Evolutionary conservation across 352 stramenopile species (phyloP).

Genomic region (Phytophthora quininea): DNA sequence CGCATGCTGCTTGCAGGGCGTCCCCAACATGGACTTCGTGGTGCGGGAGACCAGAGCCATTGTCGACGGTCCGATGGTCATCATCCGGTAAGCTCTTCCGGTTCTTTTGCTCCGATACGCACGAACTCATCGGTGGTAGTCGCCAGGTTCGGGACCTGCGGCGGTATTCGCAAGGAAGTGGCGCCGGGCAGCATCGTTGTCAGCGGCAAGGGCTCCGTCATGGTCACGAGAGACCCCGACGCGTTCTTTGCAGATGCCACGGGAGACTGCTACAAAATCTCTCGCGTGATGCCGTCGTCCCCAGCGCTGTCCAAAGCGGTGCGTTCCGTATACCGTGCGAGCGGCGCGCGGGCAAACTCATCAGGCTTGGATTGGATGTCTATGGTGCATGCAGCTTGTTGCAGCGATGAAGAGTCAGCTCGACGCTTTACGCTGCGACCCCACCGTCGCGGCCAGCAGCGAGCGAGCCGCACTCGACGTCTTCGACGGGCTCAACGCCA

Average conservation of each 20-base stretch:
- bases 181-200: slow-evolving; percentile 60
- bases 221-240: slow-evolving; percentile 53
- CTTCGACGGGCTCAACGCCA: slow-evolving; percentile 62
- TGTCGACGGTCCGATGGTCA: slow-evolving; percentile 52
- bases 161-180: slow-evolving; percentile 42
- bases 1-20: slow-evolving; percentile 29
- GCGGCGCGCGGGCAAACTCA: too few relatives aligned
- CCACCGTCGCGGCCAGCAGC: slow-evolving; percentile 14
- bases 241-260: slow-evolving; percentile 46
- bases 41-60: slow-evolving; percentile 64
- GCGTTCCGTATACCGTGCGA: background rate
- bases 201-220: slow-evolving; percentile 50
- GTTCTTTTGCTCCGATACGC: background rate
- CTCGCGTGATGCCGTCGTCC: slow-evolving; percentile 43
- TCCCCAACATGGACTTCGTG: slow-evolving; percentile 80
- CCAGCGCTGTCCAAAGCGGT: slow-evolving; percentile 37
- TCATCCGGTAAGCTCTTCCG: slow-evolving; percentile 44
- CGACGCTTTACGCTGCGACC: slow-evolving; percentile 21
- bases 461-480: slow-evolving; percentile 29
- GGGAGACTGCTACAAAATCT: slow-evolving; percentile 38
- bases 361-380: too few relatives aligned
- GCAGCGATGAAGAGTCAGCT: slow-evolving; percentile 33
- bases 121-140: background rate
- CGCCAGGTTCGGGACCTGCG: slow-evolving; percentile 63
- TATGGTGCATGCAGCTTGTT: slow-evolving; percentile 32